A percentile compares a stretch with the other conserved stretches of the same genome.
Evolutionary conservation across 495 filamentous ascomycete genomes (phyloP).

Genomic region (Annulohypoxylon nitens): DNA sequence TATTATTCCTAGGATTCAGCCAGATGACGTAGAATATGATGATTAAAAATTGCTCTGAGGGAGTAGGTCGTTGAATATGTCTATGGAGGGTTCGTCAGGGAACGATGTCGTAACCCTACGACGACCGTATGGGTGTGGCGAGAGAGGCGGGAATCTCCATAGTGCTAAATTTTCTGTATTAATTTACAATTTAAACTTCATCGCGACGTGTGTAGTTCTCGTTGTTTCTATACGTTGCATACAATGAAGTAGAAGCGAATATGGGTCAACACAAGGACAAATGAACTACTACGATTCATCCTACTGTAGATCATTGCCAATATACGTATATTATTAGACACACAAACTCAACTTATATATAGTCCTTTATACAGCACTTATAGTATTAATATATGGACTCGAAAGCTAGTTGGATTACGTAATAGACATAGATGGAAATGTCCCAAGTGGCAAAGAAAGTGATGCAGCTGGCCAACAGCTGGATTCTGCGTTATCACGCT

Average conservation of each 20-base stretch:
- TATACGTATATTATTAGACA: not conserved
- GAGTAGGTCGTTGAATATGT: no score
- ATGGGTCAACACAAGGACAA: not conserved
- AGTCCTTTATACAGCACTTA: not conserved
- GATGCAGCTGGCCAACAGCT: conserved; percentile 13
- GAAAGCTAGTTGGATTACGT: not conserved
- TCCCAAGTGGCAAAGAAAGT: not conserved
- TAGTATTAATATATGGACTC: not conserved
- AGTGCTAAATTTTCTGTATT: not conserved
- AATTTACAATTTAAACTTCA: not conserved
- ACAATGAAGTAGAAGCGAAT: not conserved
- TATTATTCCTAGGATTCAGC: no score
- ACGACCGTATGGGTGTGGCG: not conserved
- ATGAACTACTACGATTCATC: not conserved
- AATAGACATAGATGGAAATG: not conserved
- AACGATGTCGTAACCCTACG: not conserved
- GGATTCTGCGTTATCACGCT: not conserved
- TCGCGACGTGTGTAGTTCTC: not conserved
- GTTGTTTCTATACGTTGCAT: not conserved
- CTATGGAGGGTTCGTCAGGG: no score
- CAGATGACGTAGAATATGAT: no score
- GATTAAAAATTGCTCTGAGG: no score
- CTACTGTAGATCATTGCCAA: not conserved
- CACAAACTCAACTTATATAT: not conserved
- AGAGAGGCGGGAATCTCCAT: not conserved